Base-by-base conservation (phyloP, 2,329 filamentous ascomycete species). In the Zarea fungicola region DNA sequence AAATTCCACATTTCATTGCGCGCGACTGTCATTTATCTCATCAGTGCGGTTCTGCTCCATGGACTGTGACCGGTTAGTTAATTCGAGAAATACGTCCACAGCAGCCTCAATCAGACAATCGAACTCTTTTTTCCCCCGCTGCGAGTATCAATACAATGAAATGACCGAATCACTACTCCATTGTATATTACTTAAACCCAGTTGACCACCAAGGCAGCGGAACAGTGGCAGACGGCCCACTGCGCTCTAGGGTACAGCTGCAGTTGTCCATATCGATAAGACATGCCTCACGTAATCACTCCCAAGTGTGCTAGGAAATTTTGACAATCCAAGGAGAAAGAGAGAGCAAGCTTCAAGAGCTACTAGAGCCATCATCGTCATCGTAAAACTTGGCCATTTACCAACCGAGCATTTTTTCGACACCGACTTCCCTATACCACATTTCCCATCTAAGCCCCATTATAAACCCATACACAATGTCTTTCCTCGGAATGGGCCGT, bases 401-500 rank as follows among this genome's bases (percentile, higher is more conserved):
- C 11, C 16, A 28, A 32, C 41, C 39, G 25, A 39, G n/a, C 35
- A 49, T 19, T 28, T 29, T 21, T 7, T 21, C 4, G 35, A 21
- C 34, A n/a, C 21, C 23, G 6, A 13, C 18, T 18, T 18, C 8
- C 14, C 13, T 10, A 23, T 35, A 41, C n/a, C 13, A n/a, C 47
- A 29, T 18, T 26, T 37, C 5, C 8, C 13, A 11, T 13, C 26
- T 4, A 37, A 13, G 13, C 16, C 11, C 39, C 13, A 29, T 16
- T 25, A 43, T 29, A 25, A 22, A 29, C 16, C 5, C 9, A 31
- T 46, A 34, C 34, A 68, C 58, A 18, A 72, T 73, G 70, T 72
- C 66, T 60, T 71, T 73, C 59, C 63, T 73, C 57, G 70, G 70
- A 63, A 66, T 78, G 58, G 75, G 76, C 55, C 73, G 74, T 50